These are phyloP conservation scores for Aspergillus udagawae DNA, from an alignment of 2,329 filamentous ascomycete genomes.

Conservation along the genomic window DNA sequence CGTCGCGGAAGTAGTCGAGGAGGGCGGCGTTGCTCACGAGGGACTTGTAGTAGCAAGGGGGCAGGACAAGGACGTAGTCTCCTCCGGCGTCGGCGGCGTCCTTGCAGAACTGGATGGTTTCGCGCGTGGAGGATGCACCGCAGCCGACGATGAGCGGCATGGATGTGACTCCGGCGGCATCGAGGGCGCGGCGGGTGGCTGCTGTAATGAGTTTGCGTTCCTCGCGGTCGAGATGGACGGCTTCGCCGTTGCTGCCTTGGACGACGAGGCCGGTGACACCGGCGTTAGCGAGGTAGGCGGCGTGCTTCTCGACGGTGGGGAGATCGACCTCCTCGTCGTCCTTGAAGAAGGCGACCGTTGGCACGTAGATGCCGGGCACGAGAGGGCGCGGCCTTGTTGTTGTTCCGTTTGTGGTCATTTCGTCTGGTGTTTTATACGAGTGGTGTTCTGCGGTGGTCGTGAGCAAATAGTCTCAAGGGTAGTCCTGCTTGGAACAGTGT, in stretches of 20 bases:
- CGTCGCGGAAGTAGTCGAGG: slow-evolving; percentile 61
- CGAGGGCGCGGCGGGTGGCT: slow-evolving; percentile 66
- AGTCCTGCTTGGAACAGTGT: background rate
- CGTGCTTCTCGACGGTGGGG: slow-evolving; percentile 54
- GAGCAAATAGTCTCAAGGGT: background rate
- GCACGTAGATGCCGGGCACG: slow-evolving; percentile 61
- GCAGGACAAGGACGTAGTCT: slow-evolving; percentile 71
- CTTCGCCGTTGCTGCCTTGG: slow-evolving; percentile 79
- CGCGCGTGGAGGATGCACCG: slow-evolving; percentile 67
- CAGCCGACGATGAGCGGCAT: slow-evolving; percentile 74
- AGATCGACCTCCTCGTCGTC: slow-evolving; percentile 63
- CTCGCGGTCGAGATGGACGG: slow-evolving; percentile 68
- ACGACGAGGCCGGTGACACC: slow-evolving; percentile 72
- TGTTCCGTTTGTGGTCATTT: slow-evolving; percentile 22
- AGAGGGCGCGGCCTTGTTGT: slow-evolving; percentile 24
- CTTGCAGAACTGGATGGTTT: slow-evolving; percentile 65
- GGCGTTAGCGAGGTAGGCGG: slow-evolving; percentile 65
- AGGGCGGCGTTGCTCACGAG: slow-evolving; percentile 60
- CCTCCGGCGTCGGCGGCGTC: slow-evolving; percentile 67
- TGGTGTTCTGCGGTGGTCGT: background rate
- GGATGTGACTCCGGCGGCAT: slow-evolving; percentile 60
- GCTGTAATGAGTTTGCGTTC: slow-evolving; percentile 67
- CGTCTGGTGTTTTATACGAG: background rate
- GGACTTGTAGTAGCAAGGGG: slow-evolving; percentile 70
- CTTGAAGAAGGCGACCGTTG: slow-evolving; percentile 71